Base-by-base conservation (phyloP, 2,329 filamentous ascomycete species). In the Arachnomyces sp. region DNA sequence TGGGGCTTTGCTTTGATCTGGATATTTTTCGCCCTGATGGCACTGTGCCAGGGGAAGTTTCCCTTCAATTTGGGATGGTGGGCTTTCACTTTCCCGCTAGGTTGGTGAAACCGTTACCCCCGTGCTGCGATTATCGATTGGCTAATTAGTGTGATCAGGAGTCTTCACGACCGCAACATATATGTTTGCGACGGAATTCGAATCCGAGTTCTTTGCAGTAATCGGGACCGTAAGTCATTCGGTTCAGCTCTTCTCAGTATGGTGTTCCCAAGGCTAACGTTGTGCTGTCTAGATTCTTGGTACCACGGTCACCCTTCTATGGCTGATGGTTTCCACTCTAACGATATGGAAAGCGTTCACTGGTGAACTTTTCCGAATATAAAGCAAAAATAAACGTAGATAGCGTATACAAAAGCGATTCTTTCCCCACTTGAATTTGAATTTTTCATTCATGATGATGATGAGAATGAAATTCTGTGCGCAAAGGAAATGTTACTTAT, bases 11-110 rank as follows among this genome's bases (percentile, higher is more conserved):
- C 65, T 0, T 50, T 76, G 1, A 64, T 72, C 0, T 78, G 73
- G 74, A 56, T 77, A 3, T 68, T 71, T 43, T 71, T 73, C 50
- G 74, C 74, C 0, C 48, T 75, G 1, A 67, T 70, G 3, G 68
- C 66, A 12, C 67, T 76, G 20, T 41, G 50, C 40, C 48, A 49
- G 20, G 51, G 50, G 8, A 53, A 53, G 0, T 73, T 77, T 50
- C 70, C 72, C 0, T 76, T 78, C 56, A 77, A 77, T 53, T 71
- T 77, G 66, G 74, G 73, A 14, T 74, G 73, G 73, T 77, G 72
- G 72, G 71, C 71, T 2, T 76, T 77, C 43, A 74, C 67, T 0
- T 77, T 77, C 44, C 74, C 73, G 0, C 49, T 74, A 2, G 74
- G 74, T 3, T 71, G 75, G 0, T 75, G 70, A 28, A 17, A 17